A percentile compares a stretch with the other conserved stretches of the same genome.
Evolutionary conservation across 1,284 basidiomycete species (phyloP).

Genomic region (Papiliotrema fonsecae): DNA sequence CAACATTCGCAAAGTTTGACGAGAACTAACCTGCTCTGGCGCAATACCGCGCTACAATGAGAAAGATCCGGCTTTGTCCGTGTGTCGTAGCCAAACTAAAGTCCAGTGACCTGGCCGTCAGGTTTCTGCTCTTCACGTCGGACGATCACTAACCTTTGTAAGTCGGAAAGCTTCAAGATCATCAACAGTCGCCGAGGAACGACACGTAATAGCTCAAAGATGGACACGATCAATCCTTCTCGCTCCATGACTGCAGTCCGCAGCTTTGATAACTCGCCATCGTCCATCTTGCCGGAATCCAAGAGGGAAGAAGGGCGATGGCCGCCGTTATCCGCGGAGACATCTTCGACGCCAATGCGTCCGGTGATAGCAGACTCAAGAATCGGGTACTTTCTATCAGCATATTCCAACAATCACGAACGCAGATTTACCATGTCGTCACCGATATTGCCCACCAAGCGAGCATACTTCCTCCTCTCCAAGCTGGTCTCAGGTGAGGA

Average conservation of each 20-base stretch:
- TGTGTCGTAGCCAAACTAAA: constrained; percentile 55
- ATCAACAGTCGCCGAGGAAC: constrained; percentile 60
- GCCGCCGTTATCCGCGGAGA: constrained; percentile 6
- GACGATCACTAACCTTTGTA: constrained; percentile 59
- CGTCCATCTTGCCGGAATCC: constrained; percentile 62
- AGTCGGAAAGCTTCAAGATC: constrained; percentile 53
- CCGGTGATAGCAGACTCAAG: constrained; percentile 85
- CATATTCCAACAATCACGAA: constrained; percentile 1
- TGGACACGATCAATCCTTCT: constrained; percentile 73
- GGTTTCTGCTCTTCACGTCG: not conserved
- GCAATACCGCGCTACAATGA: constrained; percentile 90
- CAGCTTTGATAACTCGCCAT: constrained; percentile 66
- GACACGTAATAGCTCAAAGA: constrained; percentile 76
- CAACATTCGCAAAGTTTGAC: not conserved
- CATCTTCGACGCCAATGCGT: constrained; percentile 46
- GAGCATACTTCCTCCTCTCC: constrained; percentile 75
- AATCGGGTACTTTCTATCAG: constrained; percentile 38
- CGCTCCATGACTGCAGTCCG: constrained; percentile 63
- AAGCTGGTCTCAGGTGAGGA: constrained; percentile 60
- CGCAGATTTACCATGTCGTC: constrained; percentile 64
- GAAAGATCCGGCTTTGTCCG: constrained; percentile 72
- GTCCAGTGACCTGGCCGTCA: constrained; percentile 51
- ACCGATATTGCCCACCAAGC: constrained; percentile 81
- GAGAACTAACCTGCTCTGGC: constrained; percentile 45
- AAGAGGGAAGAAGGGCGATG: constrained; percentile 66